Conservation (phyloP, 1,284 basidiomycete genomes). For the Ganoderma boninense region DNA sequence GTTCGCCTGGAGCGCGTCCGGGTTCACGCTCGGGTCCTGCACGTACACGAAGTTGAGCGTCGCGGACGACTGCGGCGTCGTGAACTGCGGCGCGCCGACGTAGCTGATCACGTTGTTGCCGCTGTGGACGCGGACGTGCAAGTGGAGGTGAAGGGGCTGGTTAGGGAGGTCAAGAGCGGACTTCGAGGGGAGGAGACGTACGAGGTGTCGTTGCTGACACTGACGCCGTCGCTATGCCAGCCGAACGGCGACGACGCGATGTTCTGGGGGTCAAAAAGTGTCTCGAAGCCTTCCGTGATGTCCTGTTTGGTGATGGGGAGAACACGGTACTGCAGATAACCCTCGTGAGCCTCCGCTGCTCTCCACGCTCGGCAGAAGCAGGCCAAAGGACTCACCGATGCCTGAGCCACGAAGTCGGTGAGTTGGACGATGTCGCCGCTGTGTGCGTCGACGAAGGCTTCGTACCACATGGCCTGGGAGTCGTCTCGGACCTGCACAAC, state of each 20-base stretch:
- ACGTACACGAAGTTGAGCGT: constrained; percentile 50
- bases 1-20: constrained; percentile 42
- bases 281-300: constrained; percentile 48
- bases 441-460: constrained; percentile 70
- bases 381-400: constrained; percentile 45
- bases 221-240: constrained; percentile 55
- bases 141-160: too few relatives aligned
- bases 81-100: constrained; percentile 41
- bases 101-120: constrained; percentile 53
- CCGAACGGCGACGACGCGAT: constrained; percentile 52
- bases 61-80: constrained; percentile 43
- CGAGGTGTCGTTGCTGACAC: constrained; percentile 37
- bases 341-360: background rate
- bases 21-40: constrained; percentile 40
- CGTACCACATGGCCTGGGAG: constrained; percentile 62
- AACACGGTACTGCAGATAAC: constrained; percentile 49
- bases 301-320: constrained; percentile 51
- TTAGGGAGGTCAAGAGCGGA: background rate
- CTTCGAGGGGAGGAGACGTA: constrained; percentile 14
- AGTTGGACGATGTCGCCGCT: constrained; percentile 61
- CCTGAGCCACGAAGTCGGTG: constrained; percentile 60
- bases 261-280: constrained; percentile 52
- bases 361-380: too few relatives aligned
- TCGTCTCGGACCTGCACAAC: constrained; percentile 67
- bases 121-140: constrained; percentile 6